phyloP scores from a whole-genome alignment of 2,329 filamentous ascomycete species.

The Penicillium sclerotiorum region DNA sequence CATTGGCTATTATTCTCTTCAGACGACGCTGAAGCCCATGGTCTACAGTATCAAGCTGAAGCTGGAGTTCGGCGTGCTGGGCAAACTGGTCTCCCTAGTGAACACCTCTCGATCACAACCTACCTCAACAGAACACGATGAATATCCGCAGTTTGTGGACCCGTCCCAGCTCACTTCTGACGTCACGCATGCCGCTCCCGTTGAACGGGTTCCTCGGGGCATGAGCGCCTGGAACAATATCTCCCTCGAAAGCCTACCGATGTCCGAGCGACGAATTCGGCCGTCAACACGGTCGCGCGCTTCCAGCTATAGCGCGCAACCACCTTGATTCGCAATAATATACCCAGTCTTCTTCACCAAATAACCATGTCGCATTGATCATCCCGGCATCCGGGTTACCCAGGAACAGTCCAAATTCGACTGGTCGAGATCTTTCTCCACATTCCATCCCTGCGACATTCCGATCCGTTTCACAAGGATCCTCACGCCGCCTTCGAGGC shows the following conservation, averaged over 20 bases:
- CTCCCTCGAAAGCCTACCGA: slow-evolving; percentile 34
- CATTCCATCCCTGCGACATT: too few species aligned
- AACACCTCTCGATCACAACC: slow-evolving; percentile 33
- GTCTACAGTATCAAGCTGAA: slow-evolving; percentile 55
- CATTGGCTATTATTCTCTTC: slow-evolving; percentile 45
- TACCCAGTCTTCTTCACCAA: neutral
- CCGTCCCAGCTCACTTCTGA: slow-evolving; percentile 42
- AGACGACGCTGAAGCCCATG: slow-evolving; percentile 49
- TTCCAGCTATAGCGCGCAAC: slow-evolving; percentile 16
- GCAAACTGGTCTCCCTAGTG: slow-evolving; percentile 47
- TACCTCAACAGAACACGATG: slow-evolving; percentile 35
- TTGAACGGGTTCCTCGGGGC: slow-evolving; percentile 13
- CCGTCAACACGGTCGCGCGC: slow-evolving; percentile 19
- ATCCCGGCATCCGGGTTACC: too few species aligned
- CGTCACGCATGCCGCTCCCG: slow-evolving; percentile 39
- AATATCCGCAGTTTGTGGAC: slow-evolving; percentile 46
- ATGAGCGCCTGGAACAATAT: slow-evolving; percentile 26
- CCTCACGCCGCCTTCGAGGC: too few species aligned
- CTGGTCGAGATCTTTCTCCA: too few species aligned
- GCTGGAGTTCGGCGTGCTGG: slow-evolving; percentile 52
- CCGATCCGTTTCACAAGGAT: too few species aligned
- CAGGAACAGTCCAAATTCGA: too few species aligned
- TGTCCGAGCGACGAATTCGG: slow-evolving; percentile 26
- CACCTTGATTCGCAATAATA: slow-evolving; percentile 14
- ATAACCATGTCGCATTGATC: neutral